phyloP scores from a whole-genome alignment of 2,329 filamentous ascomycete species.

The Phaeophleospora eucalypticola region DNA sequence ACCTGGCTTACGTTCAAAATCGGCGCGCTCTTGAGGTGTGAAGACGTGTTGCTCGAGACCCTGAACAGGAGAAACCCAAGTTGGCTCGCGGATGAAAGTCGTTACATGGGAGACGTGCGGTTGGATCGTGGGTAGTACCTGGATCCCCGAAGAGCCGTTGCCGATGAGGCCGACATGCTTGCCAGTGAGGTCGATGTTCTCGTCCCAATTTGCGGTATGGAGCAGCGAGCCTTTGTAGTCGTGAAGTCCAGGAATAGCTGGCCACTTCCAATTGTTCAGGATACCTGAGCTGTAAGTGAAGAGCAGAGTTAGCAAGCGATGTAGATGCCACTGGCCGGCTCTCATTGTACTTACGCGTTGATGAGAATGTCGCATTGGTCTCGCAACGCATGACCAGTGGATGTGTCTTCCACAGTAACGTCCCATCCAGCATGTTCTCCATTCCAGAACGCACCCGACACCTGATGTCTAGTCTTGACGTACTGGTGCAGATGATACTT shows the following conservation, averaged over 20 bases:
- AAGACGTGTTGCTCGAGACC: conserved; percentile 38
- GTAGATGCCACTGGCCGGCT: no score
- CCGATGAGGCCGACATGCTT: conserved; percentile 12
- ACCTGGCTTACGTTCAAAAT: conserved; percentile 41
- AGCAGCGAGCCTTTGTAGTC: conserved; percentile 29
- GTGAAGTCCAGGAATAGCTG: conserved; percentile 29
- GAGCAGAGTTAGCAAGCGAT: no score
- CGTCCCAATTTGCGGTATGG: conserved; percentile 30
- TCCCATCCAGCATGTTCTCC: conserved; percentile 12
- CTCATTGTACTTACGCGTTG: no score
- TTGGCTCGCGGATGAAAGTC: conserved; percentile 49
- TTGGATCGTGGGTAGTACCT: conserved; percentile 26
- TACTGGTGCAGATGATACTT: conserved; percentile 8
- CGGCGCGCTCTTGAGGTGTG: conserved; percentile 38
- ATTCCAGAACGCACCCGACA: conserved; percentile 44
- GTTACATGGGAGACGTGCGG: conserved; percentile 41
- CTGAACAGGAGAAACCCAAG: conserved; percentile 36
- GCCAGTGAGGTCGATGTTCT: conserved; percentile 15
- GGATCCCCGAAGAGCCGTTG: conserved; percentile 7
- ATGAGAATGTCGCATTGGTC: conserved; percentile 26
- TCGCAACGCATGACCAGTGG: conserved; percentile 27
- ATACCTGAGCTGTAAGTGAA: conserved; percentile 9
- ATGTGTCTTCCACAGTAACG: conserved; percentile 21
- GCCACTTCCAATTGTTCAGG: conserved; percentile 28
- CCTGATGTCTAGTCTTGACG: conserved; percentile 43